Conservation (phyloP, 805 yeast genomes). For the Kuraishia capsulata region DNA sequence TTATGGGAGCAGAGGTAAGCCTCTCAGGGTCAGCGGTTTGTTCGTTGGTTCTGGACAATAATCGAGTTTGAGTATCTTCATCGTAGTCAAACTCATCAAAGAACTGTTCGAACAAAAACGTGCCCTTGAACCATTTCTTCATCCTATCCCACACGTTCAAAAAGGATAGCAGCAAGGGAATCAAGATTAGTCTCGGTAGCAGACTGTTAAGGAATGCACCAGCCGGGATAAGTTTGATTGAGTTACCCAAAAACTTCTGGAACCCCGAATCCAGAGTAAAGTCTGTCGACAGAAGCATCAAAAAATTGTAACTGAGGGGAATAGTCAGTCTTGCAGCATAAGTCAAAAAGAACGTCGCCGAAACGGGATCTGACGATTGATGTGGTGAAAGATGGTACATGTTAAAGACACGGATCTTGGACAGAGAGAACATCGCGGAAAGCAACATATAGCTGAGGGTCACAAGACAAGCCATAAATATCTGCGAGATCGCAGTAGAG, state of each 20-base stretch:
- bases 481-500: slow-evolving; percentile 10
- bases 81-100: slow-evolving; percentile 22
- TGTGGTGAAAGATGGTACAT: slow-evolving; percentile 64
- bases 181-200: slow-evolving; percentile 63
- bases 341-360: slow-evolving; percentile 68
- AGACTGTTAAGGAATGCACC: slow-evolving; percentile 65
- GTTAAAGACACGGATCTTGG: slow-evolving; percentile 62
- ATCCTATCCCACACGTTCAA: slow-evolving; percentile 63
- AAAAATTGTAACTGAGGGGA: slow-evolving; percentile 72
- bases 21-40: neutral
- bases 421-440: slow-evolving; percentile 56
- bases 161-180: slow-evolving; percentile 59
- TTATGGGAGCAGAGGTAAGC: neutral
- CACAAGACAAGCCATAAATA: slow-evolving; percentile 31
- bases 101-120: slow-evolving; percentile 21
- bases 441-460: slow-evolving; percentile 59
- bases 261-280: slow-evolving; percentile 33
- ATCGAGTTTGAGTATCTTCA: slow-evolving; percentile 8
- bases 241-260: slow-evolving; percentile 66
- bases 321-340: slow-evolving; percentile 76
- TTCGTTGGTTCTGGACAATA: slow-evolving; percentile 2
- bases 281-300: slow-evolving; percentile 44
- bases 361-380: slow-evolving; percentile 62
- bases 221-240: slow-evolving; percentile 66
- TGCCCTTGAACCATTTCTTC: slow-evolving; percentile 23